phyloP scores from a whole-genome alignment of 2,329 filamentous ascomycete species.

The Aspergillus sergii region DNA sequence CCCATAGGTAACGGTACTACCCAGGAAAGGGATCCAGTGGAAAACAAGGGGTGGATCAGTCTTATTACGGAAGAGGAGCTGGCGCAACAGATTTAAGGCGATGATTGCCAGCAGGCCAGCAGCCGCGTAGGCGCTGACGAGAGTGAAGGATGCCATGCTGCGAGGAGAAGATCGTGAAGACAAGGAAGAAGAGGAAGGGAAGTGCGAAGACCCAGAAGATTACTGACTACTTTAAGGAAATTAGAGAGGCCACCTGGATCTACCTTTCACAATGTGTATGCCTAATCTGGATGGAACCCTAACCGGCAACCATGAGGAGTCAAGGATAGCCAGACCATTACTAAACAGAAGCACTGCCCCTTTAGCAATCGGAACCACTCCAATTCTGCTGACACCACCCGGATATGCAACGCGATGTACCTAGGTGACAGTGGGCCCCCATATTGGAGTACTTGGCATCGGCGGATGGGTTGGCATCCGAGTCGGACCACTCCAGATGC shows the following conservation, averaged over 20 bases:
- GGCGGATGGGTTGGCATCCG: constrained; percentile 5
- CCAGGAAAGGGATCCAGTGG: constrained; percentile 69
- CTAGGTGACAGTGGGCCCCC: not conserved
- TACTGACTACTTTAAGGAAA: not conserved
- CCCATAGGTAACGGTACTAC: constrained; percentile 49
- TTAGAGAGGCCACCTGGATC: not conserved
- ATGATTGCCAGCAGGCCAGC: constrained; percentile 13
- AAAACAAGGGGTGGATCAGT: constrained; percentile 80
- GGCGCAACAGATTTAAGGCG: constrained; percentile 19
- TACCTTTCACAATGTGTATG: not conserved
- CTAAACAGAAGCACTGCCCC: constrained; percentile 5
- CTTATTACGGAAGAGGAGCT: constrained; percentile 39
- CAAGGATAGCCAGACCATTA: not conserved
- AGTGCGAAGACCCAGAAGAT: not conserved
- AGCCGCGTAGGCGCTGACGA: constrained; percentile 16
- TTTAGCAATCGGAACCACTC: constrained; percentile 11
- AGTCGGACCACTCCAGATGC: constrained; percentile 10
- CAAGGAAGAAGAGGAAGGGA: not conserved
- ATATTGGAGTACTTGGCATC: not conserved
- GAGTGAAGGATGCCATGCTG: constrained; percentile 19
- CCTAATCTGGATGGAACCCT: not conserved
- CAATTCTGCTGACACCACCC: constrained; percentile 16
- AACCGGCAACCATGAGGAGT: not conserved
- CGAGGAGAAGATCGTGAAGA: not conserved
- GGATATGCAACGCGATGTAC: not conserved